A percentile compares a stretch with the other conserved stretches of the same genome.
Conservation (phyloP, 2,329 filamentous ascomycete genomes). For the Colletotrichum liaoningense region DNA sequence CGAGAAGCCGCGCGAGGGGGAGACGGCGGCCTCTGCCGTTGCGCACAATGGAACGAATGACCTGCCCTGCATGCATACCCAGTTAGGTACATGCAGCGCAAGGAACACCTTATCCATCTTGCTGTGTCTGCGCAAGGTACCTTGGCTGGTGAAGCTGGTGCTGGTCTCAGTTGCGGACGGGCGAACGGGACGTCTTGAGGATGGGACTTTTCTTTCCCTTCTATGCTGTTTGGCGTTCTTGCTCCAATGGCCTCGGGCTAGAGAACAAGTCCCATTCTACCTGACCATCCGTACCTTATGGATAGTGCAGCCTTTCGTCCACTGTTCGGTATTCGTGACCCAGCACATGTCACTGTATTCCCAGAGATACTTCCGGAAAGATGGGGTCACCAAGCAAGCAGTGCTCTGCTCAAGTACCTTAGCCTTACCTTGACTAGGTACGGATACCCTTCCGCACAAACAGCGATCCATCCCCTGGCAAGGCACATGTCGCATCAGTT, state of each 20-base stretch:
- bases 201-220: slow-evolving; percentile 8
- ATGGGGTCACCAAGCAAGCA: slow-evolving; percentile 5
- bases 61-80: slow-evolving; percentile 15
- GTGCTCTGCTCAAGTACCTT: not conserved
- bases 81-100: not conserved
- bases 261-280: not conserved
- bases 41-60: not conserved
- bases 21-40: not conserved
- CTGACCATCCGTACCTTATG: not conserved
- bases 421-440: no score
- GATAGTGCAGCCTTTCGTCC: slow-evolving; percentile 8
- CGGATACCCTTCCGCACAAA: not conserved
- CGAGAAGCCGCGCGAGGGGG: not conserved
- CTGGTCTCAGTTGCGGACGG: not conserved
- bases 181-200: slow-evolving; percentile 11
- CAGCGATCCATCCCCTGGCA: not conserved
- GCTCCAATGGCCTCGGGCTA: not conserved
- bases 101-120: not conserved
- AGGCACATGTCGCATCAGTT: slow-evolving; percentile 8
- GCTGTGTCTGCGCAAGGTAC: not conserved
- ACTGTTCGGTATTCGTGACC: slow-evolving; percentile 15
- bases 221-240: not conserved
- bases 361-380: not conserved
- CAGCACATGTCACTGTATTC: slow-evolving; percentile 13
- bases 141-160: not conserved